Evolutionary conservation across 176 grass and related monocot species (phyloP).

Genomic region (Musa beccarii): DNA sequence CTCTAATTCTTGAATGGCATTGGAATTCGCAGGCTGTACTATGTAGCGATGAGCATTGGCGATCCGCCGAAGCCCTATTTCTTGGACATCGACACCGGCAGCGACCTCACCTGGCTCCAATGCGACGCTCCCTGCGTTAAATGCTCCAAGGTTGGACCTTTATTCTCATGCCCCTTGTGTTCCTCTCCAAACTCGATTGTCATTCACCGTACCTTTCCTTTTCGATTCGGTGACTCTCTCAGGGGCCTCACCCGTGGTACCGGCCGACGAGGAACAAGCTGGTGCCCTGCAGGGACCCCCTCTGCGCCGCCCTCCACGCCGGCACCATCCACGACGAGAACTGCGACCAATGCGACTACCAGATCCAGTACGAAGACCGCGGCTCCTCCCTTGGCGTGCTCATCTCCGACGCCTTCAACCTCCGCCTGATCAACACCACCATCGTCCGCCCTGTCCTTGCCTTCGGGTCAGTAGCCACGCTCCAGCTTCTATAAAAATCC

Average conservation of each 20-base stretch:
- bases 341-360: slow-evolving; percentile 53
- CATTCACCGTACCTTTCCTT: neutral
- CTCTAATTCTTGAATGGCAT: neutral
- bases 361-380: slow-evolving; percentile 76
- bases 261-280: slow-evolving; percentile 39
- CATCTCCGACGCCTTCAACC: slow-evolving; percentile 37
- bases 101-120: slow-evolving; percentile 89
- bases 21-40: slow-evolving; percentile 41
- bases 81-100: slow-evolving; percentile 89
- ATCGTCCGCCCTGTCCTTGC: slow-evolving; percentile 43
- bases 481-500: neutral
- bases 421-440: slow-evolving; percentile 62
- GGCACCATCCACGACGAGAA: neutral
- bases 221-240: slow-evolving; percentile 6
- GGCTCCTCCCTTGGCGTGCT: slow-evolving; percentile 76
- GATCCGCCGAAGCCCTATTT: slow-evolving; percentile 73
- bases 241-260: slow-evolving; percentile 70
- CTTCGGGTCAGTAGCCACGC: slow-evolving; percentile 48
- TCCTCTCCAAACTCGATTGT: neutral
- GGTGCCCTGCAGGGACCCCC: slow-evolving; percentile 46
- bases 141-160: slow-evolving; percentile 48
- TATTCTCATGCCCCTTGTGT: neutral
- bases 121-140: slow-evolving; percentile 79
- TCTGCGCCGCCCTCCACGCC: slow-evolving; percentile 44
- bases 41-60: slow-evolving; percentile 64